phyloP scores from a whole-genome alignment of 345 rosid genomes.

The Lepidium didymum region DNA sequence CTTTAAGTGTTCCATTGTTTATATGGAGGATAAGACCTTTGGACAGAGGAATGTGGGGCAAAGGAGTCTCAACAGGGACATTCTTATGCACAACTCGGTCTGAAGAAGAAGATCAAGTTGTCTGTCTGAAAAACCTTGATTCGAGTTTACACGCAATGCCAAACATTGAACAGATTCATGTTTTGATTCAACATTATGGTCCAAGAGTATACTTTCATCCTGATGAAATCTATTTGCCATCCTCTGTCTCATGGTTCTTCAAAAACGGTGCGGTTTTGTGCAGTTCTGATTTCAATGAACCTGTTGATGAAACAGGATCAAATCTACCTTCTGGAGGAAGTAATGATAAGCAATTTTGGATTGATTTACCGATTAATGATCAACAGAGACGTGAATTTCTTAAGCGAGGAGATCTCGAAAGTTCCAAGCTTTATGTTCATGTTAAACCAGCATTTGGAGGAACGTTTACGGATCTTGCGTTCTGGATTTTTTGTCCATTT shows the following conservation, averaged over 20 bases:
- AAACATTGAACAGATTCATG: constrained; percentile 57
- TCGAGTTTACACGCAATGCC: constrained; percentile 70
- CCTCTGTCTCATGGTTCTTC: constrained; percentile 33
- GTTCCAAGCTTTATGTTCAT: constrained; percentile 71
- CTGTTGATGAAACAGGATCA: constrained; percentile 48
- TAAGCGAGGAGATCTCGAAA: constrained; percentile 49
- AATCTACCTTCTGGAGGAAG: constrained; percentile 73
- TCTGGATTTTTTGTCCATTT: constrained; percentile 90
- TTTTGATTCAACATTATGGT: constrained; percentile 59
- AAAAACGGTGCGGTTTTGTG: constrained; percentile 55
- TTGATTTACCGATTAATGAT: constrained; percentile 45
- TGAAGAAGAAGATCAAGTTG: constrained; percentile 37
- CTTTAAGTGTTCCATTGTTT: constrained; percentile 37
- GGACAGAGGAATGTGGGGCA: constrained; percentile 56
- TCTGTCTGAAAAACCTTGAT: constrained; percentile 63
- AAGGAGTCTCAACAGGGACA: constrained; percentile 67
- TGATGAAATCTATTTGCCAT: constrained; percentile 45
- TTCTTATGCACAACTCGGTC: constrained; percentile 46
- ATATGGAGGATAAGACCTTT: constrained; percentile 70
- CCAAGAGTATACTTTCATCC: constrained; percentile 64
- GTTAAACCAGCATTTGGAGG: constrained; percentile 82
- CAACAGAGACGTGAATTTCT: constrained; percentile 17
- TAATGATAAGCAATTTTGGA: constrained; percentile 68
- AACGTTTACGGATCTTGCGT: constrained; percentile 63
- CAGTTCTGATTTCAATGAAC: constrained; percentile 32